Evolutionary conservation across 352 stramenopile species (phyloP).

Genomic region (Pythium insidiosum): DNA sequence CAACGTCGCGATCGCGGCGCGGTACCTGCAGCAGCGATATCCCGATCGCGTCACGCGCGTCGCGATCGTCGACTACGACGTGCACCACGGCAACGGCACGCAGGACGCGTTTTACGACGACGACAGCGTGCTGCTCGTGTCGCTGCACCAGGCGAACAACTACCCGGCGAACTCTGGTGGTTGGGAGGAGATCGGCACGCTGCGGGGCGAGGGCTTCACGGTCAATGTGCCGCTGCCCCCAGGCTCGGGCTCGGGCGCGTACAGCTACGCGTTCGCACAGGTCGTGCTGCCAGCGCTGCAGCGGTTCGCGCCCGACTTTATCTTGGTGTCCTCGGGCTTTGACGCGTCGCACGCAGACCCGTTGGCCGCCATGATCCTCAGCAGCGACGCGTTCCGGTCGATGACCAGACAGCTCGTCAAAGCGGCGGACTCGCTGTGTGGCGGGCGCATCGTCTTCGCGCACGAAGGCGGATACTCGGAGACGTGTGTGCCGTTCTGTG

Average conservation of each 20-base stretch:
- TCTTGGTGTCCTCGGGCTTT: constrained; percentile 71
- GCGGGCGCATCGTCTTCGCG: constrained; percentile 55
- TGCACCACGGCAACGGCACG: constrained; percentile 96
- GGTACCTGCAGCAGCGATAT: constrained; percentile 47
- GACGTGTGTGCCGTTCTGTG: constrained; percentile 88
- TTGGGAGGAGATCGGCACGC: constrained; percentile 27
- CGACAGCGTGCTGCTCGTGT: constrained; percentile 63
- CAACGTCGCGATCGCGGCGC: constrained; percentile 55
- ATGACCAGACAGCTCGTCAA: constrained; percentile 56
- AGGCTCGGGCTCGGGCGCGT: constrained; percentile 63
- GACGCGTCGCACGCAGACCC: constrained; percentile 78
- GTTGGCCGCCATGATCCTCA: constrained; percentile 81
- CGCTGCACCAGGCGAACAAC: constrained; percentile 76
- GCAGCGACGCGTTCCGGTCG: constrained; percentile 49
- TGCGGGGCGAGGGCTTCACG: constrained; percentile 37
- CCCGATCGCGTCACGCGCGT: constrained; percentile 69
- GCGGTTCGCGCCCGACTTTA: constrained; percentile 70
- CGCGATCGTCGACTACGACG: constrained; percentile 94
- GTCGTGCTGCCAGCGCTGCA: constrained; percentile 64
- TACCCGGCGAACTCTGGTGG: constrained; percentile 57
- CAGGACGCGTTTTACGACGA: constrained; percentile 88
- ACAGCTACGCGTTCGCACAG: constrained; percentile 51
- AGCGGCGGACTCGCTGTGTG: constrained; percentile 29
- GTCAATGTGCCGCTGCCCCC: constrained; percentile 86
- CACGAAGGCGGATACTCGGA: constrained; percentile 85